Percentiles rank a stretch among this genome's conserved stretches.
These are phyloP conservation scores for Noccaea caerulescens DNA, from an alignment of 345 rosid genomes.

Conservation along the genomic window DNA sequence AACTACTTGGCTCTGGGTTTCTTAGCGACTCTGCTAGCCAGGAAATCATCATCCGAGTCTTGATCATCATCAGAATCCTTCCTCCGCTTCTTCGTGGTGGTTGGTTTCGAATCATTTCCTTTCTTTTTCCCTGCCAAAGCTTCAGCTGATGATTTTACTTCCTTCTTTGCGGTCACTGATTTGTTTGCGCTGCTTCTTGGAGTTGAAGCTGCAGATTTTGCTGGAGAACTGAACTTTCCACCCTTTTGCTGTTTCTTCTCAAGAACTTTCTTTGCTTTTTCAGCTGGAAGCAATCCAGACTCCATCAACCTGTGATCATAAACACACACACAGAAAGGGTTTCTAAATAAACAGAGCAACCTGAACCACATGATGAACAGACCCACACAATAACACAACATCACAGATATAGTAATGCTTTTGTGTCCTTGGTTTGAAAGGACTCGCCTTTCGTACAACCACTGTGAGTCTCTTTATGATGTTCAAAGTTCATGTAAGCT, in stretches of 20 bases:
- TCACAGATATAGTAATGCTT: conserved; percentile 3
- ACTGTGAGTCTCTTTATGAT: neutral
- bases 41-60: conserved; percentile 64
- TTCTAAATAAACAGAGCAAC: conserved; percentile 9
- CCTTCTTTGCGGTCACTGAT: conserved; percentile 48
- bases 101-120: conserved; percentile 50
- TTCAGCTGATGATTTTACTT: conserved; percentile 35
- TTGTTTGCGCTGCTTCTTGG: conserved; percentile 47
- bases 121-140: conserved; percentile 55
- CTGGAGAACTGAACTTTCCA: conserved; percentile 60
- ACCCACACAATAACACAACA: conserved; percentile 1
- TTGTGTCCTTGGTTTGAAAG: neutral
- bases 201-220: conserved; percentile 52
- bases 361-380: neutral
- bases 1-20: conserved; percentile 57
- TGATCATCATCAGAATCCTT: conserved; percentile 52
- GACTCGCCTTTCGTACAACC: neutral
- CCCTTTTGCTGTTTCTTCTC: conserved; percentile 68
- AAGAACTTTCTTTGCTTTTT: conserved; percentile 66
- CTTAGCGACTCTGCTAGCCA: conserved; percentile 47
- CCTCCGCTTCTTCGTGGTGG: conserved; percentile 62
- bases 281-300: conserved; percentile 79
- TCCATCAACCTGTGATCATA: conserved; percentile 88
- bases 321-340: neutral
- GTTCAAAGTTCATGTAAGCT: conserved; percentile 8